Evolutionary conservation across 2,329 filamentous ascomycete genomes (phyloP).

Genomic region (Xylaria sp.): DNA sequence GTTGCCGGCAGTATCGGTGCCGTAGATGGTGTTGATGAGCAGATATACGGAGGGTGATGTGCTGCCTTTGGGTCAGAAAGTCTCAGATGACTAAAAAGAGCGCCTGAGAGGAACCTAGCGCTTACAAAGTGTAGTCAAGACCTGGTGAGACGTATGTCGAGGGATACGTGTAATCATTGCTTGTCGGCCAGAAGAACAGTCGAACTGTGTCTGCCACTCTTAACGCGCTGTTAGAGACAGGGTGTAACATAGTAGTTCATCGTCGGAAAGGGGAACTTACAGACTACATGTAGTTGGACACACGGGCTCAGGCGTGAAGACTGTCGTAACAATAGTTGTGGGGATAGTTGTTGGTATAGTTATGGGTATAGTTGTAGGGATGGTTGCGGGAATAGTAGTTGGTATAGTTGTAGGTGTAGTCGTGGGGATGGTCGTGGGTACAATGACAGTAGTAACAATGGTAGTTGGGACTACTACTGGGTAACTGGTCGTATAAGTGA

Average conservation of each 20-base stretch:
- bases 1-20: constrained; percentile 42
- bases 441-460: neutral
- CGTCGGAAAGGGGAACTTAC: constrained; percentile 33
- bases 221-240: constrained; percentile 18
- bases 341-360: too few relatives aligned
- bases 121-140: constrained; percentile 45
- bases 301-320: constrained; percentile 8
- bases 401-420: too few relatives aligned
- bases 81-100: neutral
- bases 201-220: constrained; percentile 42
- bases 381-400: too few relatives aligned
- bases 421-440: constrained; percentile 7
- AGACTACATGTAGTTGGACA: constrained; percentile 44
- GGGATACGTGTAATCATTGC: constrained; percentile 41
- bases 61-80: constrained; percentile 31
- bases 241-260: neutral
- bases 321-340: neutral
- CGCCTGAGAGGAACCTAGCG: neutral
- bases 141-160: constrained; percentile 40
- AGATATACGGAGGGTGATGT: constrained; percentile 49
- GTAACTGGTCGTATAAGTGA: constrained; percentile 18
- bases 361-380: too few relatives aligned
- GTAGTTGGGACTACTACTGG: neutral
- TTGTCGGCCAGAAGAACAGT: constrained; percentile 45
- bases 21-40: constrained; percentile 44